Evolutionary conservation across 2,329 filamentous ascomycete genomes (phyloP).

Genomic region (Didymella pinodella): DNA sequence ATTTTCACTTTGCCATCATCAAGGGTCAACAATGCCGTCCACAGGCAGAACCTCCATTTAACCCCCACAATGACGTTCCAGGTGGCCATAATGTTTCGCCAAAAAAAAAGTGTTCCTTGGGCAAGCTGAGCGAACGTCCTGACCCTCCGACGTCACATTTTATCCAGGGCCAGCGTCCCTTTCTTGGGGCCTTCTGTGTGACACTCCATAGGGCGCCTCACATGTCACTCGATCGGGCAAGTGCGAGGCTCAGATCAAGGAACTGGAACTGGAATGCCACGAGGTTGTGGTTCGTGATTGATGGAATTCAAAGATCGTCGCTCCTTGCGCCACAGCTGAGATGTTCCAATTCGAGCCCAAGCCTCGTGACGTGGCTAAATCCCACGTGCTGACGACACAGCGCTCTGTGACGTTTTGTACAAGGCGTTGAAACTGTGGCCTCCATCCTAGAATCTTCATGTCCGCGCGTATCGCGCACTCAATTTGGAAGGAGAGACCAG

Average conservation of each 20-base stretch:
- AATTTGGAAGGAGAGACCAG: slow-evolving; percentile 1
- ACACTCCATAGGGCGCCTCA: slow-evolving; percentile 19
- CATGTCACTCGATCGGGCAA: slow-evolving; percentile 18
- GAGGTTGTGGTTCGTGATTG: slow-evolving; percentile 5
- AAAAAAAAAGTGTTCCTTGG: not conserved
- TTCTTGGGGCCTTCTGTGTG: not conserved
- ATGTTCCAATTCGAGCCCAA: slow-evolving; percentile 24
- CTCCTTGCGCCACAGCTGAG: slow-evolving; percentile 20
- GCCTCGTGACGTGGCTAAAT: slow-evolving; percentile 33
- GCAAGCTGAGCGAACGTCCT: slow-evolving; percentile 1
- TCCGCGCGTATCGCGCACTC: not conserved
- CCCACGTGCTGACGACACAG: slow-evolving; percentile 23
- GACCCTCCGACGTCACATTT: slow-evolving; percentile 24
- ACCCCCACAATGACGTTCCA: slow-evolving; percentile 25
- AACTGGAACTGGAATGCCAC: slow-evolving; percentile 11
- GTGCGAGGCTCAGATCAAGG: slow-evolving; percentile 16
- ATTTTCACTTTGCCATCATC: slow-evolving; percentile 18
- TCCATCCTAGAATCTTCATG: not conserved
- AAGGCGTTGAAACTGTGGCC: slow-evolving; percentile 5
- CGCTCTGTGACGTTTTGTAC: slow-evolving; percentile 23
- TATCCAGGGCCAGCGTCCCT: slow-evolving; percentile 4
- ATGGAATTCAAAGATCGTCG: slow-evolving; percentile 11
- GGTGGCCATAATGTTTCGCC: not conserved
- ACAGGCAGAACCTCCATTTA: slow-evolving; percentile 17
- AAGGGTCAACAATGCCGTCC: slow-evolving; percentile 17